Conservation (phyloP, 1,284 basidiomycete species). For the Leccinum colubrinum region DNA sequence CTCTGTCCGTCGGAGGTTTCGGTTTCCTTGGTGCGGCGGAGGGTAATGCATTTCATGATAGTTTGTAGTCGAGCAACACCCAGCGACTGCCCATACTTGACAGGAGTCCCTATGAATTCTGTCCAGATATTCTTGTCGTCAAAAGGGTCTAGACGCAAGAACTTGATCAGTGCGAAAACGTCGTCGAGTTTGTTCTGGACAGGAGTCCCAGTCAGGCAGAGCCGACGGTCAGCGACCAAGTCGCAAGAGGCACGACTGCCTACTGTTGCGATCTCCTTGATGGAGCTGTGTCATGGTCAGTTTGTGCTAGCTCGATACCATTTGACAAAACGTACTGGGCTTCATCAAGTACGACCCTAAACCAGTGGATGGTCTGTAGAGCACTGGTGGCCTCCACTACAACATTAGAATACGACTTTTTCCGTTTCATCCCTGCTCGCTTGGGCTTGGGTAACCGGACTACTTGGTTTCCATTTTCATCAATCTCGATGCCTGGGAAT, state of each 20-base stretch:
- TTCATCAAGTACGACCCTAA: slow-evolving; percentile 96
- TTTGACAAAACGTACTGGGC: slow-evolving; percentile 75
- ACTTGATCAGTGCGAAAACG: slow-evolving; percentile 95
- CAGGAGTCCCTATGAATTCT: slow-evolving; percentile 87
- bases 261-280: slow-evolving; percentile 94
- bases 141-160: slow-evolving; percentile 89
- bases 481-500: slow-evolving; percentile 58
- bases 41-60: slow-evolving; percentile 95
- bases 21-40: slow-evolving; percentile 94
- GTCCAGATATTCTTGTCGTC: slow-evolving; percentile 94
- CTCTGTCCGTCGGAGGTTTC: slow-evolving; percentile 77
- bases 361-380: slow-evolving; percentile 97
- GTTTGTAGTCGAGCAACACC: slow-evolving; percentile 94
- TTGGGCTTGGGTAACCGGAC: slow-evolving; percentile 54
- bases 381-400: slow-evolving; percentile 72
- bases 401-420: slow-evolving; percentile 56
- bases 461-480: slow-evolving; percentile 65
- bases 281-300: slow-evolving; percentile 60
- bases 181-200: slow-evolving; percentile 99
- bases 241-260: slow-evolving; percentile 95
- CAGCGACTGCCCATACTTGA: slow-evolving; percentile 89
- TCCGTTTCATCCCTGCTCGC: slow-evolving; percentile 63
- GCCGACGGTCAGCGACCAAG: slow-evolving; percentile 87
- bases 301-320: slow-evolving; percentile 1
- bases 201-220: slow-evolving; percentile 96